Base-by-base conservation (phyloP, 2,329 filamentous ascomycete genomes). In the Stemphylium vesicarium region DNA sequence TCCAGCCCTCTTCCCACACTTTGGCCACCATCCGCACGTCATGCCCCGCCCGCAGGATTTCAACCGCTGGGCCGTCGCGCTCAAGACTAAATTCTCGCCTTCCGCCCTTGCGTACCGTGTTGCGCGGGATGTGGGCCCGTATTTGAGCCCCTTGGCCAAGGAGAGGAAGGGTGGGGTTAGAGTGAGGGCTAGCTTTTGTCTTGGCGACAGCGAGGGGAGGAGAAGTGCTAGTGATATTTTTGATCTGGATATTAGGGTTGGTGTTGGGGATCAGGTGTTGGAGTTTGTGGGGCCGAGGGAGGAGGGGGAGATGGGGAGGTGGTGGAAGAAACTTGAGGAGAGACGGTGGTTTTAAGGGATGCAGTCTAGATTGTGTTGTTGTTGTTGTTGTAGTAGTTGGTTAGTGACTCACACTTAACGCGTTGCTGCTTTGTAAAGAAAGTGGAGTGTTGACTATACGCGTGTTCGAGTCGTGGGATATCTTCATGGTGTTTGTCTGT, bases 151-250 rank as follows among this genome's bases (percentile, higher is more conserved):
- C 4, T 41, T 59, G 26, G 79, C 78, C 0, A 80, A 80, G 59
- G 59, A 56, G 15, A 60, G 73, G n/a, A 57, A 65, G 3, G 75
- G 75, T 0, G 79, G 79, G 13, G 74, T 81, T 8, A 68, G 74
- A n/a, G 74, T 81, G 0, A 55, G 79, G 32, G 78, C 76, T 4
- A 79, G 78, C 46, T 80, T 81, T 38, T 79, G 77, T 50, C 56
- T 81, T 0, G 78, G 78, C 0, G 65, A 66, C 2, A 57, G 63
- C 11, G 70, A 62, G 0, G 63, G 70, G 2, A 36, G 52, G 13
- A 49, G 64, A 15, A 55, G 49, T 20, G 70, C 68, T 4, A 72
- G 64, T 38, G 79, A 78, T 15, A 77, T 80, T 6, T 81, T 80
- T 29, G 79, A 81, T 62, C 44, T 81, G 31, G 79, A 81, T 57